These are phyloP conservation scores for Diaporthe vaccinii DNA, from an alignment of 2,329 filamentous ascomycete genomes.

Conservation along the genomic window DNA sequence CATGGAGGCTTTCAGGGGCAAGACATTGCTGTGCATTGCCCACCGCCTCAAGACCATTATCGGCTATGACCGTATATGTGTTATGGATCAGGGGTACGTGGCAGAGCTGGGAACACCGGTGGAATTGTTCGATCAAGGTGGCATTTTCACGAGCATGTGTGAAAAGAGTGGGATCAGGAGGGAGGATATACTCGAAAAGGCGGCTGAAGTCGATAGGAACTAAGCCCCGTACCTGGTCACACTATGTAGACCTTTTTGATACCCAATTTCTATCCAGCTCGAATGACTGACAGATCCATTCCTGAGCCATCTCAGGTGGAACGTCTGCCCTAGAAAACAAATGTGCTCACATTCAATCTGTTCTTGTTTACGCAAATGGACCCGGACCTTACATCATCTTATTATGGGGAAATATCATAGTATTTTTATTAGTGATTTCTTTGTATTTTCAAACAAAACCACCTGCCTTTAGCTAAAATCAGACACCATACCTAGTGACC, in stretches of 20 bases:
- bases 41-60: constrained; percentile 94
- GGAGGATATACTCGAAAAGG: constrained; percentile 60
- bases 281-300: too few species aligned
- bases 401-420: too few species aligned
- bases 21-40: constrained; percentile 94
- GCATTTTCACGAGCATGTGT: constrained; percentile 92
- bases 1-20: constrained; percentile 88
- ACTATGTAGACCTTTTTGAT: neutral
- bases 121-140: constrained; percentile 74
- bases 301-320: too few species aligned
- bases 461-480: too few species aligned
- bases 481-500: neutral
- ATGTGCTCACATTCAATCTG: too few species aligned
- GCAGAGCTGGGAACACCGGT: constrained; percentile 86
- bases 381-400: accelerated
- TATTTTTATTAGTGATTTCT: too few species aligned
- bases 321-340: too few species aligned
- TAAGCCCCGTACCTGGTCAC: neutral
- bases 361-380: too few species aligned
- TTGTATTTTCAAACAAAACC: too few species aligned
- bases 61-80: constrained; percentile 93
- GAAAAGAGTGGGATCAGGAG: constrained; percentile 82
- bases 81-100: constrained; percentile 92
- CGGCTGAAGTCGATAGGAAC: neutral
- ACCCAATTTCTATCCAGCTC: neutral